phyloP scores from a whole-genome alignment of 768 basidiomycete species.

The Kwoniella heveanensis region DNA sequence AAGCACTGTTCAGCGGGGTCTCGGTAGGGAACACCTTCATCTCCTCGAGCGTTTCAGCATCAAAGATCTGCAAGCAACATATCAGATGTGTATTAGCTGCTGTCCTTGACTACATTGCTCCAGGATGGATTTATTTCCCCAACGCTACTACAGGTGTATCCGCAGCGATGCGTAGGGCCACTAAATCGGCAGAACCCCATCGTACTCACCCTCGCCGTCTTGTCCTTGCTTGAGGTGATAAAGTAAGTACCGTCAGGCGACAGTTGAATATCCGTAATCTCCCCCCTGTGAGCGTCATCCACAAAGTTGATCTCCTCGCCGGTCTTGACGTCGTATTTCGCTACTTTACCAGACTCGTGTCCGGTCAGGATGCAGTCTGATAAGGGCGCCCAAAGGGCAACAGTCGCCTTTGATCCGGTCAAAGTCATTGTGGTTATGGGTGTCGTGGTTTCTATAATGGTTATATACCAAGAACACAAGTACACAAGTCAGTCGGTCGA shows the following conservation, averaged over 20 bases:
- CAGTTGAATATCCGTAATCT: conserved; percentile 86
- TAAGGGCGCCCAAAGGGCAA: conserved; percentile 82
- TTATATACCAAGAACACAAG: too few relatives aligned
- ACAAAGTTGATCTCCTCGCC: conserved; percentile 82
- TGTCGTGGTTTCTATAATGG: conserved; percentile 71
- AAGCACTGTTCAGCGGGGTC: conserved; percentile 92
- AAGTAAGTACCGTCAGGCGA: conserved; percentile 90
- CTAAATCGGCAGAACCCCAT: too few relatives aligned
- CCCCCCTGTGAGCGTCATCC: conserved; percentile 73
- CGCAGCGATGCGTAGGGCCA: too few relatives aligned
- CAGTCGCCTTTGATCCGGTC: conserved; percentile 92
- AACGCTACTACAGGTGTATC: too few relatives aligned
- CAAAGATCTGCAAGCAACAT: conserved; percentile 36
- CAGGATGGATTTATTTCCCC: too few relatives aligned
- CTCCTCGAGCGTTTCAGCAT: conserved; percentile 77
- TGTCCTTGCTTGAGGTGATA: conserved; percentile 94
- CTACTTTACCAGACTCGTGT: conserved; percentile 94
- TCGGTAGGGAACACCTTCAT: conserved; percentile 93
- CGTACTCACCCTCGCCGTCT: conserved; percentile 80
- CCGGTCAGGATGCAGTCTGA: conserved; percentile 83
- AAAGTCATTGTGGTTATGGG: conserved; percentile 80
- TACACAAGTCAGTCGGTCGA: background rate
- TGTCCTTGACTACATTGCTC: background rate
- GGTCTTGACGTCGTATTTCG: conserved; percentile 82
- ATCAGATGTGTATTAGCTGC: background rate